Base-by-base conservation (phyloP, 257 asterid species). In the Solanum virginianum region DNA sequence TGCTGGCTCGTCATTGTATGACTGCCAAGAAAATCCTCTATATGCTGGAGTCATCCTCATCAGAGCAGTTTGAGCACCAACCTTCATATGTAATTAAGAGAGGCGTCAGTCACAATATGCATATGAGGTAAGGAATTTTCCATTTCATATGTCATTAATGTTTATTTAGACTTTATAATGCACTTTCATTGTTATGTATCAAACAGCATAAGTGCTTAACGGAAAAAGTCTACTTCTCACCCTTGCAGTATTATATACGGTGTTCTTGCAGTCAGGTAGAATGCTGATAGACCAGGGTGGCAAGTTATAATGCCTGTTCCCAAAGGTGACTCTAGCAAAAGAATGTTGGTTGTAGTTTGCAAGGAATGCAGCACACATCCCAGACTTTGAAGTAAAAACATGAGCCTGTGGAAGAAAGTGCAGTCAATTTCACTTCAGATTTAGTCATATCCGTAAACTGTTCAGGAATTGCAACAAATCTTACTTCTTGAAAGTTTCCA, bases 231-330 rank as follows among this genome's bases (percentile, higher is more conserved):
- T 49, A 53, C 3, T 24, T 55, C 97, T 92, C 90, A 97, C 99
- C 94, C 98, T 92, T 87, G 99, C 99, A 59, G 99, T 97, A 86
- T 97, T 97, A 80, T 94, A 95, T 65, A 97, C 95, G 1, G 98
- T 93, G 90, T 94, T 77, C 89, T 88, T 95, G 99, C 99, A 97
- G 86, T 94, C 98, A 0, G 99, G 99, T 90, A 95, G 98, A 85
- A 97, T 95, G 91, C 99, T 97, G 85, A 97, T 92, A 18, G 99
- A 97, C 99, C 99, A 97, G 8, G 99, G 99, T 85, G 99, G 99
- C 83, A 97, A 89, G 87, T 95, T 92, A 90, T 95, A 95, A 82
- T 93, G 97, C 92, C 80, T 85, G 74, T 88, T 92, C 26, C 92
- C 92, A 65, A 95, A 95, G 17, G 94, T 82, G 81, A 95, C 97